These are phyloP conservation scores for Helicostylum pulchrum DNA, from an alignment of 192 early-diverging fungal genomes.

Conservation along the genomic window DNA sequence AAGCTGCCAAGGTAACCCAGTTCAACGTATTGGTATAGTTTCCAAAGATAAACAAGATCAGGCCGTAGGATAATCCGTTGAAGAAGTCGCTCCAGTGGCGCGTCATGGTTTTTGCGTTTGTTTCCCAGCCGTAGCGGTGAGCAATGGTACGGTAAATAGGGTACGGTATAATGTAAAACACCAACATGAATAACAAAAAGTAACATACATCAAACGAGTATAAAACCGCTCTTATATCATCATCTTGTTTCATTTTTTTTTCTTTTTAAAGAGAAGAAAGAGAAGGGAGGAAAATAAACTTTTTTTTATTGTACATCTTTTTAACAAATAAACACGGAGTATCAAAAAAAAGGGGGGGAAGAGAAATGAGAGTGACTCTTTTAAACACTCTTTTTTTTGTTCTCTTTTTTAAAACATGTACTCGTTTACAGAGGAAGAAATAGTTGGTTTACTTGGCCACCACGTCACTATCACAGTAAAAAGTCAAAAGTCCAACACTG, in stretches of 20 bases:
- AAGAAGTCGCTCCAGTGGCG: slow-evolving; percentile 67
- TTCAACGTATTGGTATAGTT: slow-evolving; percentile 63
- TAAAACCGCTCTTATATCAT: slow-evolving; percentile 11
- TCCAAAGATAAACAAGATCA: slow-evolving; percentile 72
- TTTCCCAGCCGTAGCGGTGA: slow-evolving; percentile 63
- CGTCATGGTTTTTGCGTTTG: slow-evolving; percentile 56
- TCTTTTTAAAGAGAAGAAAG: too few species aligned
- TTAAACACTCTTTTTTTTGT: too few species aligned
- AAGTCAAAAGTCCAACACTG: background rate
- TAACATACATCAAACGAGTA: slow-evolving; percentile 48
- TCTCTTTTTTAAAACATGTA: too few species aligned
- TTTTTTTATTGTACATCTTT: too few species aligned
- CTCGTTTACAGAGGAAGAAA: too few species aligned
- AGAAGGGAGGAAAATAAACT: too few species aligned
- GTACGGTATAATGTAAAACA: slow-evolving; percentile 51
- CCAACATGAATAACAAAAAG: slow-evolving; percentile 54
- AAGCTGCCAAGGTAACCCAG: slow-evolving; percentile 39
- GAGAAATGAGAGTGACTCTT: too few species aligned
- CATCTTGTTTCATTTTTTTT: too few species aligned
- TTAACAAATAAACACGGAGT: too few species aligned
- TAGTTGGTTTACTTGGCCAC: too few species aligned
- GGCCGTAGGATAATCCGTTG: slow-evolving; percentile 53
- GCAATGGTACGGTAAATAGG: slow-evolving; percentile 56
- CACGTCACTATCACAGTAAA: slow-evolving; percentile 1
- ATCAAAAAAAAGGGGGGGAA: too few species aligned